Evolutionary conservation across 192 early-diverging fungal genomes (phyloP).

Genomic region (Coemansia sp.): DNA sequence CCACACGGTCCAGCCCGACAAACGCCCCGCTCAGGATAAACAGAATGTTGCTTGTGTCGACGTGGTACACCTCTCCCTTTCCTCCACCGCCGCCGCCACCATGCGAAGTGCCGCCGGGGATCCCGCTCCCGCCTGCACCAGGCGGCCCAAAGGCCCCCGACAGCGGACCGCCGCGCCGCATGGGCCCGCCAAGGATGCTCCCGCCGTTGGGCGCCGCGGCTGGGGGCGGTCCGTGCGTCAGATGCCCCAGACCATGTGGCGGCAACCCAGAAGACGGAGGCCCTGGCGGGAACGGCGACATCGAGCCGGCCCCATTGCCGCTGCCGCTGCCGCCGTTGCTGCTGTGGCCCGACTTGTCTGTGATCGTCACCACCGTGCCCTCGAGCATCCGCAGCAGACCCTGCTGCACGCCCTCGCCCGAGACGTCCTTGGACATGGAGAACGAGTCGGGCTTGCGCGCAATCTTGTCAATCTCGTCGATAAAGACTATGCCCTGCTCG

Average conservation of each 20-base stretch:
- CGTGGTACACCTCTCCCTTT: conserved; percentile 80
- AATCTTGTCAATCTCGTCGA: conserved; percentile 93
- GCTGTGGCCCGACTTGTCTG: conserved; percentile 68
- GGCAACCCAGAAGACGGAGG: conserved; percentile 27
- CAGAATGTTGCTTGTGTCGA: conserved; percentile 88
- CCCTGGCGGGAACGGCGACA: conserved; percentile 26
- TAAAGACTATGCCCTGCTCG: conserved; percentile 85
- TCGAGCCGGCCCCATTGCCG: conserved; percentile 12
- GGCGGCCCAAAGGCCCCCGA: conserved; percentile 29
- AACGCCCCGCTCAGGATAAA: conserved; percentile 90
- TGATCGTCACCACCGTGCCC: conserved; percentile 83
- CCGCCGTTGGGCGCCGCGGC: conserved; percentile 3
- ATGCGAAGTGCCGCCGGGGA: conserved; percentile 5
- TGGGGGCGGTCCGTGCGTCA: conserved; percentile 20
- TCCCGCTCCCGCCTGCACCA: conserved; percentile 14
- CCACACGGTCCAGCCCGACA: conserved; percentile 78
- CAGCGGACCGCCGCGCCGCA: conserved; percentile 37
- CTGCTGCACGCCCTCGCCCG: conserved; percentile 93
- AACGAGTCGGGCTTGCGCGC: conserved; percentile 70
- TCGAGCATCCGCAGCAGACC: conserved; percentile 82
- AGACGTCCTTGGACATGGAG: conserved; percentile 77
- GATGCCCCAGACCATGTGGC: conserved; percentile 16
- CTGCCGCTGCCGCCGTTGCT: conserved; percentile 22
- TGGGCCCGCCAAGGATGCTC: conserved; percentile 4
- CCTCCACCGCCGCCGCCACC: conserved; percentile 16